Conservation (phyloP, 2,329 filamentous ascomycete genomes). For the Neonectria faginata region DNA sequence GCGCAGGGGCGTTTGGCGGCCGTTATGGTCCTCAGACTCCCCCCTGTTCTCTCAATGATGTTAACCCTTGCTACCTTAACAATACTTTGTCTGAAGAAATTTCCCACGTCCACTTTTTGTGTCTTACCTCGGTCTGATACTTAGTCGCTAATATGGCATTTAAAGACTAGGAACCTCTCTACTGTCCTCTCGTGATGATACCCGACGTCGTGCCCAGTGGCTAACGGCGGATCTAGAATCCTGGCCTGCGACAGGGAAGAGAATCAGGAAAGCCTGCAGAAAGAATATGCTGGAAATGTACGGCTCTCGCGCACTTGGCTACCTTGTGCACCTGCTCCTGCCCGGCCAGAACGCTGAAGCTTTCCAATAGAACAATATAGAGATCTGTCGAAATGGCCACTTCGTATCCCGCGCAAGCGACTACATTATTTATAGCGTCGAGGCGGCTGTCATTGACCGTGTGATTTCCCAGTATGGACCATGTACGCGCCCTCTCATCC, state of each 20-base stretch:
- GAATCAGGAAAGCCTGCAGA: constrained; percentile 81
- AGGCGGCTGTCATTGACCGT: constrained; percentile 88
- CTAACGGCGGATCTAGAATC: constrained; percentile 70
- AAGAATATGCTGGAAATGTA: constrained; percentile 92
- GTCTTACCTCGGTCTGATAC: constrained; percentile 13
- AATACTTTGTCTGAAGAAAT: constrained; percentile 81
- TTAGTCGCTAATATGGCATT: constrained; percentile 41
- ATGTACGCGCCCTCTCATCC: constrained; percentile 67
- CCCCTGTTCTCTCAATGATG: constrained; percentile 89
- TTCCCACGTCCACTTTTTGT: constrained; percentile 21
- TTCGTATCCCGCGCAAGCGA: constrained; percentile 96
- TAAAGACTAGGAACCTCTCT: constrained; percentile 35
- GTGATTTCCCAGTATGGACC: constrained; percentile 92
- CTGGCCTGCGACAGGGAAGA: constrained; percentile 94
- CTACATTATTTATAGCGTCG: constrained; percentile 98
- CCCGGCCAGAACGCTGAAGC: constrained; percentile 60
- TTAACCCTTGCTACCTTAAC: constrained; percentile 98
- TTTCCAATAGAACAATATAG: constrained; percentile 75
- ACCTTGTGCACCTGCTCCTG: constrained; percentile 40
- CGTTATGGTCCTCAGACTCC: constrained; percentile 79
- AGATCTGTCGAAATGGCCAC: constrained; percentile 94
- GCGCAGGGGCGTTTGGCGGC: constrained; percentile 69
- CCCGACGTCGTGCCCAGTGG: constrained; percentile 43
- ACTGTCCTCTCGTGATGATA: constrained; percentile 17
- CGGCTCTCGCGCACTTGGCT: constrained; percentile 50